Evolutionary conservation across 495 filamentous ascomycete species (phyloP), one percentile per base, ranked within the genome.

Genomic region (Xeromyces bisporus): DNA sequence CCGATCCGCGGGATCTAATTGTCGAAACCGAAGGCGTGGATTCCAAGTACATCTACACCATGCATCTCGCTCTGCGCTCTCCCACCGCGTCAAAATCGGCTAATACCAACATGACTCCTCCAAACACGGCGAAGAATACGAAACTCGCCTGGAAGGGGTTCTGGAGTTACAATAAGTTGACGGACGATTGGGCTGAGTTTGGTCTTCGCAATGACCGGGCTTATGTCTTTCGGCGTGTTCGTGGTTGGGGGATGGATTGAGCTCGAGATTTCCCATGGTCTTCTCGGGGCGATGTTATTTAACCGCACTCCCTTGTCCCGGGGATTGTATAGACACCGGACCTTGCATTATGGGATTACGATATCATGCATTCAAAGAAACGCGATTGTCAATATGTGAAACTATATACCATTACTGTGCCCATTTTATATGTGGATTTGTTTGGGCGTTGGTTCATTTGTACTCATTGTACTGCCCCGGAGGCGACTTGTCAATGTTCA

Each of bases 101-200:
- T 3, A 48, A 52, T 3, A 18, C 42, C 2, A 40, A 34, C 6
- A 31, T 38, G 4, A 18, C 44, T 1, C 43, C 47, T 15, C 39
- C 42, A 7, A 61, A 60, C 32, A 42, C 53, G 13, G 49, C 57
- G 1, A 66, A 67, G 41, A 89, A 86, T 35, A 92, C 82, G 28
- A 93, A 87, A 56, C 49, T 99, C 20, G 55, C 55, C 0, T 96
- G 91, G 91, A 76, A 77, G 48, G 80, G 81, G 0, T 93, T 78
- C 53, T 93, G 82, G 77, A 85, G 75, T 53, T 91, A 89, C 41
- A 91, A 93, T 44, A 66, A 64, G 43, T 55, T 92, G 41, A 87
- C 85, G 12, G 84, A 87, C 46, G 86, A 93, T 50, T 82, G 83
- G 77, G 82, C 67, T 0, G 77, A 81, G 53, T 96, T 96, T 55